Evolutionary conservation across 2,329 filamentous ascomycete species (phyloP), one percentile per base, ranked within the genome.

Genomic region (Neofusicoccum kwambonambiense): DNA sequence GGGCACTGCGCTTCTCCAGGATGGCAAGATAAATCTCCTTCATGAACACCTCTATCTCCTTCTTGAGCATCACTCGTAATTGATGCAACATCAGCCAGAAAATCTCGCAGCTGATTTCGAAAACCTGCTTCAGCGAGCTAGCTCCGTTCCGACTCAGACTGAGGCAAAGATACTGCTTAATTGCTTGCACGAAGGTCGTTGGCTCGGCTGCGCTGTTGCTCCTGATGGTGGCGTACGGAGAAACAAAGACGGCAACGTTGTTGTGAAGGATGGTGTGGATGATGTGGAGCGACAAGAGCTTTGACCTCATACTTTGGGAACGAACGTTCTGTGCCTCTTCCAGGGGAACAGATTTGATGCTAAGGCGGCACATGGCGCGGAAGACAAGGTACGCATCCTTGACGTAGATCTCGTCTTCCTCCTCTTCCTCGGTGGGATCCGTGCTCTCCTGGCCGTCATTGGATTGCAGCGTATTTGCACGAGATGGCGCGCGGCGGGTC

Each of bases 31-130:
- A 99, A 35, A 99, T 96, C 74, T 99, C 95, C 75, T 98, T 98
- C 66, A 99, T 79, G 74, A 99, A 98, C 0, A 99, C 94, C 77
- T 98, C 95, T 64, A 99, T 91, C 75, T 99, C 95, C 86, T 97
- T 96, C 88, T 99, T 99, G 78, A 99, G 90, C 68, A 93, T 90
- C 2, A 95, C 90, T 67, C 96, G 88, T 87, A 99, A 90, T 71
- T 92, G 90, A 76, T 96, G 96, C 49, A 97, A 81, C 89, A 97
- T 97, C 65, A 98, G 83, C 93, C 93, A 99, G 76, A 99, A 99
- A 35, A 98, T 96, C 76, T 99, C 95, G 72, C 91, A 93, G 76
- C 92, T 94, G 47, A 98, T 92, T 74, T 98, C 94, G 73, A 98
- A 99, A 0, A 99, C 93, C 69, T 87, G 87, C 68, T 92, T 91